Conservation (phyloP, 2,329 filamentous ascomycete genomes). For the Talaromyces islandicus region DNA sequence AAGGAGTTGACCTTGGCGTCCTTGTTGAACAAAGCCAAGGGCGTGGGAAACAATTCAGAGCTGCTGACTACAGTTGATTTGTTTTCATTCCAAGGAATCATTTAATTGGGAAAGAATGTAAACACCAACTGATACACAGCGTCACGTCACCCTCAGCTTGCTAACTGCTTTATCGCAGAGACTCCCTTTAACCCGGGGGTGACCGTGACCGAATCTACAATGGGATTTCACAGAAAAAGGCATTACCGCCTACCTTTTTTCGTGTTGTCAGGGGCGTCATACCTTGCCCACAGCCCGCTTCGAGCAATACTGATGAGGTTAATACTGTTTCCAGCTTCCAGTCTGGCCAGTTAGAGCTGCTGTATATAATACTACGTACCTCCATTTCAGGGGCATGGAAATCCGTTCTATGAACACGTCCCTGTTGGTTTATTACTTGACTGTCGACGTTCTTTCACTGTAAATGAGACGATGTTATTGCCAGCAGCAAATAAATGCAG, state of each 20-base stretch:
- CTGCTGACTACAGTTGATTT: not conserved
- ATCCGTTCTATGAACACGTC: too few species aligned
- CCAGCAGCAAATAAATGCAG: not conserved
- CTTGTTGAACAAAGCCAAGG: constrained; percentile 16
- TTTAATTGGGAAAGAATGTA: not conserved
- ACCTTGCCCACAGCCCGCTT: not conserved
- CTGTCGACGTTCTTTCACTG: not conserved
- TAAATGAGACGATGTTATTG: not conserved
- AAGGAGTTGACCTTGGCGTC: constrained; percentile 27
- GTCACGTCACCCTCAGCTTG: not conserved
- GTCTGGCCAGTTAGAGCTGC: too few species aligned
- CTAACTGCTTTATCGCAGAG: not conserved
- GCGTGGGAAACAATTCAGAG: not conserved
- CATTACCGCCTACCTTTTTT: not conserved
- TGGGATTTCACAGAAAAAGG: not conserved
- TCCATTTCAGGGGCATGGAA: too few species aligned
- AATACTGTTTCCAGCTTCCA: too few species aligned
- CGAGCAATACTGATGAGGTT: not conserved
- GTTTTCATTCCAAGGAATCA: not conserved
- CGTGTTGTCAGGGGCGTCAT: not conserved
- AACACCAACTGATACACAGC: not conserved
- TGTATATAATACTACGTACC: too few species aligned
- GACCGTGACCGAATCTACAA: not conserved
- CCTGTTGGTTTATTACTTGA: not conserved
- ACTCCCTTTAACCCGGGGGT: not conserved